Base-by-base conservation (phyloP, 352 stramenopile species). In the Pythium aphanidermatum region DNA sequence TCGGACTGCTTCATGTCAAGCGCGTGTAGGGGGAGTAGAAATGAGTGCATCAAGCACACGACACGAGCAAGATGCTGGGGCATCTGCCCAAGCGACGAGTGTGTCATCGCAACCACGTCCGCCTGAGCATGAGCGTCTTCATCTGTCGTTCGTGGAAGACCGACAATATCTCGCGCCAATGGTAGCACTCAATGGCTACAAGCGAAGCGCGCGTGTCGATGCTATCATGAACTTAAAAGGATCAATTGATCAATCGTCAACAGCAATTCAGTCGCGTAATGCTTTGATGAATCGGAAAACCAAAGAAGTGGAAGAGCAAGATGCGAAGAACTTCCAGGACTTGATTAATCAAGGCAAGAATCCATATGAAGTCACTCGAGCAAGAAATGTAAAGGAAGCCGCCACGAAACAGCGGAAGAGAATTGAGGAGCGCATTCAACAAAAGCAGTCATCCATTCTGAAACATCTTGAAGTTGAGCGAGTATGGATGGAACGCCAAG, bases 321-420 rank as follows among this genome's bases (percentile, higher is more conserved):
- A 85, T 36, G 63, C 57, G 21, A 37, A 52, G 2, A 49, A 59
- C 13, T 83, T 83, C 34, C 61, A 83, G 23, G 58, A 68, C 37
- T 55, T 89, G 4, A 30, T 92, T 31, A 59, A 65, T 20, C 75
- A 87, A 24, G 80, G 80, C 5, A 69, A 80, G 36, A 92, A 92
- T 49, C 78, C 83, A 16, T 86, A 92, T 49, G 76, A 92, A 34
- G 73, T 86, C 3, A 56, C 73, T 2, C 78, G 83, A 25, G 55
- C 49, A 2, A 60, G 68, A 19, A 56, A 70, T 5, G 72, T 86
- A 10, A 55, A 68, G 11, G 56, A 63, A 33, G 40, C 49, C 27
- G 61, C 75, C 0, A 30, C 51, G 2, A 55, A 52, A 2, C 63
- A 87, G 28, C 70, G 72, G 0, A 34, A 43, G 6, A 39, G 53